These are phyloP conservation scores for Penicillium alfredii DNA, from an alignment of 495 filamentous ascomycete genomes.

Conservation along the genomic window DNA sequence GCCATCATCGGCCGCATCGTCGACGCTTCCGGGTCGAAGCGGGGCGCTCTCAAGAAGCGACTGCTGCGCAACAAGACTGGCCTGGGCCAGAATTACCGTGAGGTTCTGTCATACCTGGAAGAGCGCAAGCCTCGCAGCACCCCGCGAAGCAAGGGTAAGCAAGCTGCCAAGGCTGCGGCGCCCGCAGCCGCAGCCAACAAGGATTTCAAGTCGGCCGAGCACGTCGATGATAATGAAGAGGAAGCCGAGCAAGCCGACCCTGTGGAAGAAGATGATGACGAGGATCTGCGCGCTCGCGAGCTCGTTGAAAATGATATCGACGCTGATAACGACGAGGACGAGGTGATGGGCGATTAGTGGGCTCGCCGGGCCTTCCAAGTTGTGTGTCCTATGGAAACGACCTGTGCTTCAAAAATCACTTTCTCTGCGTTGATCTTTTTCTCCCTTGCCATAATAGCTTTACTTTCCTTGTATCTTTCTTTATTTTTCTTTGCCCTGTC, in stretches of 20 bases:
- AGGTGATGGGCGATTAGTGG: constrained; percentile 62
- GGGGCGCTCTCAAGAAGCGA: constrained; percentile 56
- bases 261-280: constrained; percentile 50
- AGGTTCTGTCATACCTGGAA: constrained; percentile 69
- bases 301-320: constrained; percentile 54
- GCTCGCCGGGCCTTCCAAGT: too few species aligned
- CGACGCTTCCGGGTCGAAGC: constrained; percentile 52
- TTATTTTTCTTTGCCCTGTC: constrained; percentile 12
- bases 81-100: constrained; percentile 69
- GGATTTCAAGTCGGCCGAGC: constrained; percentile 36
- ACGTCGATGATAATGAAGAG: constrained; percentile 46
- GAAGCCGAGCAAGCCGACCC: constrained; percentile 44
- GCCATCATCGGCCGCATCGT: constrained; percentile 67
- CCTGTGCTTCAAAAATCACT: constrained; percentile 4
- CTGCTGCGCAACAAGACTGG: constrained; percentile 59
- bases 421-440: constrained; percentile 2
- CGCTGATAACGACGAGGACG: constrained; percentile 61
- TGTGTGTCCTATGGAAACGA: too few species aligned
- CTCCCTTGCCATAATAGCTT: constrained; percentile 5
- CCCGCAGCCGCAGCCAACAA: constrained; percentile 34
- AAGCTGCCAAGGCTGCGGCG: constrained; percentile 28
- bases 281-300: constrained; percentile 56
- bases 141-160: constrained; percentile 42
- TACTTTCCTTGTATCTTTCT: constrained; percentile 7
- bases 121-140: constrained; percentile 44